Percentiles rank a stretch among this genome's conserved stretches.
Conservation (phyloP, 1,139 yeast genomes). For the Torulaspora pretoriensis region DNA sequence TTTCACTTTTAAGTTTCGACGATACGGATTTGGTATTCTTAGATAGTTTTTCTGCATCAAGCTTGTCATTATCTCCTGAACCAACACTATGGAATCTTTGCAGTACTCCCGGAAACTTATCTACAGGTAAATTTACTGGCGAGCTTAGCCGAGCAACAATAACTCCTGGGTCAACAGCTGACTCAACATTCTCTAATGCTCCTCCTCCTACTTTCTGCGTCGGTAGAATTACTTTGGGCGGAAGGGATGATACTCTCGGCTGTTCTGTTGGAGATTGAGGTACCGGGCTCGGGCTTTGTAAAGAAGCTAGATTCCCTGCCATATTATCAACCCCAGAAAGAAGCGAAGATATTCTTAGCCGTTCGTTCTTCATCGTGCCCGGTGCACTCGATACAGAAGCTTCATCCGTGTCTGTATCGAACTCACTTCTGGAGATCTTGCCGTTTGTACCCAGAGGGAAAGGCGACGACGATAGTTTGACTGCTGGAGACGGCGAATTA, state of each 20-base stretch:
- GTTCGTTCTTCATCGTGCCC: conserved; percentile 13
- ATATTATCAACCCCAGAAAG: conserved; percentile 15
- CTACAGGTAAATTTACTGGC: conserved; percentile 18
- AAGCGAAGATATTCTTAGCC: conserved; percentile 24
- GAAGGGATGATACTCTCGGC: background rate
- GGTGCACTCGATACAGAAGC: conserved; percentile 1
- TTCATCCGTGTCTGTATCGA: conserved; percentile 11
- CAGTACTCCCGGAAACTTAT: conserved; percentile 5
- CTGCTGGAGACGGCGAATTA: conserved; percentile 21
- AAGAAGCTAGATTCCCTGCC: background rate
- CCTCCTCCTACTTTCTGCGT: conserved; percentile 18
- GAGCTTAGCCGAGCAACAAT: conserved; percentile 23
- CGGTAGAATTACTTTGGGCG: conserved; percentile 22
- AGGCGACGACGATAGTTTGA: conserved; percentile 10
- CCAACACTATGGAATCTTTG: conserved; percentile 16
- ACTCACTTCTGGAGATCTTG: background rate
- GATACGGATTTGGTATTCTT: background rate
- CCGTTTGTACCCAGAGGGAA: conserved; percentile 4
- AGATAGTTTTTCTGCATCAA: background rate
- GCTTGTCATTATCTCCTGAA: background rate
- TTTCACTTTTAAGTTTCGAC: background rate
- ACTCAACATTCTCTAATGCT: conserved; percentile 4
- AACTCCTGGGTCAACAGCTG: conserved; percentile 13
- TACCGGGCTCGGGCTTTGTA: background rate
- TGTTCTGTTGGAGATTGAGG: conserved; percentile 8